Conservation (phyloP, 2,329 filamentous ascomycete species). For the Pezizomycotina sp. region DNA sequence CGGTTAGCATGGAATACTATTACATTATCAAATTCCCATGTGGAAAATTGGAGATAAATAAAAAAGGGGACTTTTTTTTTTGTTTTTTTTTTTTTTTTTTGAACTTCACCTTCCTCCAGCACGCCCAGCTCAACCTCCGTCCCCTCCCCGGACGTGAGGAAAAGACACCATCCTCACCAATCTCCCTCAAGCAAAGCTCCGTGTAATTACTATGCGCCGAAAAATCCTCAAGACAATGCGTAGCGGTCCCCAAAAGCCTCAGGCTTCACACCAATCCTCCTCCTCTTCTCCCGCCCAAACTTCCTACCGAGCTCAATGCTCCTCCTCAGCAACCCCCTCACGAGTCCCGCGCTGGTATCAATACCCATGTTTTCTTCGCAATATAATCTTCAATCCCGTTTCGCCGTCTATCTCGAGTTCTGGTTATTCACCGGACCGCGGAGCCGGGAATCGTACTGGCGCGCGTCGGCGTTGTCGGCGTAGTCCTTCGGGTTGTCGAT, state of each 20-base stretch:
- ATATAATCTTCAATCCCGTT: constrained; percentile 97
- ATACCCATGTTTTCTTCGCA: constrained; percentile 75
- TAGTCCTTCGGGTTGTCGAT: constrained; percentile 59
- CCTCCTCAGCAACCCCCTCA: constrained; percentile 21
- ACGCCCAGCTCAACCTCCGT: constrained; percentile 54
- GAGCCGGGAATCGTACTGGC: constrained; percentile 62
- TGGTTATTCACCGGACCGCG: constrained; percentile 48
- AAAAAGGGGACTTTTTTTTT: too few relatives aligned
- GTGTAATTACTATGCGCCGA: constrained; percentile 87
- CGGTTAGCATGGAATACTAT: not conserved
- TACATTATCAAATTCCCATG: too few relatives aligned
- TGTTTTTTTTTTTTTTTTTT: too few relatives aligned
- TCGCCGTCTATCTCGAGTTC: constrained; percentile 57
- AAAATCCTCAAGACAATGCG: constrained; percentile 85
- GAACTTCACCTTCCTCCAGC: too few relatives aligned
- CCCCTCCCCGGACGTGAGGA: constrained; percentile 63
- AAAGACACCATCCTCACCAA: constrained; percentile 70
- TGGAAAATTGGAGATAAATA: too few relatives aligned
- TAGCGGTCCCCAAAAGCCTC: constrained; percentile 67
- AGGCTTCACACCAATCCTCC: constrained; percentile 79
- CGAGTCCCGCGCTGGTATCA: constrained; percentile 54
- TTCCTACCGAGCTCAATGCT: constrained; percentile 62
- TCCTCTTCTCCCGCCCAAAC: constrained; percentile 49
- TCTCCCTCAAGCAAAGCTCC: constrained; percentile 71
- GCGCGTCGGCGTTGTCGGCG: constrained; percentile 70